These are phyloP conservation scores for Metarhizium sp. DNA, from an alignment of 2,329 filamentous ascomycete species.

Conservation along the genomic window DNA sequence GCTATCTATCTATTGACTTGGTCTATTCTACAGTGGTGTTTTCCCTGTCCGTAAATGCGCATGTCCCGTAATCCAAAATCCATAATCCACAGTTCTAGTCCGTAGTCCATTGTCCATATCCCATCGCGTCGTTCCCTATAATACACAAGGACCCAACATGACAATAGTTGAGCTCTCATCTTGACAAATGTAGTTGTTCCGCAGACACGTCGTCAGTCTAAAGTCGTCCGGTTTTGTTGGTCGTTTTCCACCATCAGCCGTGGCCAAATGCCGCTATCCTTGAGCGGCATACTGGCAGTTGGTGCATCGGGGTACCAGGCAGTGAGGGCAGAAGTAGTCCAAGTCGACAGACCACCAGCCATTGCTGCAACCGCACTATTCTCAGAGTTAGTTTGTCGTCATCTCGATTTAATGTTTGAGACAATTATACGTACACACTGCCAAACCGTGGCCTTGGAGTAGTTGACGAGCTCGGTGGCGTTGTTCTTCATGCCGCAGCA, in stretches of 20 bases:
- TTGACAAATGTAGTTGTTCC: not conserved
- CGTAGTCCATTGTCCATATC: not conserved
- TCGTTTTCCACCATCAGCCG: not conserved
- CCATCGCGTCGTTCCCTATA: not conserved
- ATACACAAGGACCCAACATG: not conserved
- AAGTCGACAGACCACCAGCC: conserved; percentile 13
- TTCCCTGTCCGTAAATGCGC: not conserved
- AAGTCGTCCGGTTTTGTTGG: not conserved
- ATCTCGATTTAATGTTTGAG: not conserved
- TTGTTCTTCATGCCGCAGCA: not conserved
- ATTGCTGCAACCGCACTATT: conserved; percentile 11
- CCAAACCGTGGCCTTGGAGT: conserved; percentile 1
- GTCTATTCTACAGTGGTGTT: conserved; percentile 1
- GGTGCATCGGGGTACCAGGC: conserved; percentile 11
- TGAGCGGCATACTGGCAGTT: conserved; percentile 12
- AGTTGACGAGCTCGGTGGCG: not conserved
- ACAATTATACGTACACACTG: conserved; percentile 9
- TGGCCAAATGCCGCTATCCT: not conserved
- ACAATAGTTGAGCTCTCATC: not conserved
- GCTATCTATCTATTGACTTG: conserved; percentile 1
- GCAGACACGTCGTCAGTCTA: not conserved
- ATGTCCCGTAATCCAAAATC: not conserved
- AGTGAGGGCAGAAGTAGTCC: conserved; percentile 11
- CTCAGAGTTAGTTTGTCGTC: not conserved
- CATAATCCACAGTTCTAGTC: not conserved